Evolutionary conservation across 306 rosid genomes (phyloP).

Genomic region (Begonia loranthoides): DNA sequence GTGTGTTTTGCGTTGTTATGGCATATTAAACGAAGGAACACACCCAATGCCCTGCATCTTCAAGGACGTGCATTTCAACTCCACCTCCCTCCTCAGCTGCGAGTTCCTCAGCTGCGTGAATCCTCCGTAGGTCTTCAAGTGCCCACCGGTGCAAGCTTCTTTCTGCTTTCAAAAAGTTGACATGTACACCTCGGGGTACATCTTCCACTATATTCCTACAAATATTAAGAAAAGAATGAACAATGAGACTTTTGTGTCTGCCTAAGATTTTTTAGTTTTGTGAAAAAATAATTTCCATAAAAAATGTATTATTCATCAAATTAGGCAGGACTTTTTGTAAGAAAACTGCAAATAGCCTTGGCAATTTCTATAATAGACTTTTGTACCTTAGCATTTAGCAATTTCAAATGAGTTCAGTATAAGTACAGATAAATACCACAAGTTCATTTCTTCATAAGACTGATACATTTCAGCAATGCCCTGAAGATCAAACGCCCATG

Average conservation of each 20-base stretch:
- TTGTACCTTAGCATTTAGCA: too few species aligned
- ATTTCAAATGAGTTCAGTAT: neutral
- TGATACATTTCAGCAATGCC: slow-evolving; percentile 86
- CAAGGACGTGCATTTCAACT: slow-evolving; percentile 97
- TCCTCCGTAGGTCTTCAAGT: slow-evolving; percentile 82
- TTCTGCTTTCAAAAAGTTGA: slow-evolving; percentile 94
- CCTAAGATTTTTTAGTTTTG: too few species aligned
- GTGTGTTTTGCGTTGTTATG: neutral
- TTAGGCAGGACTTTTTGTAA: too few species aligned
- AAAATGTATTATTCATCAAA: too few species aligned
- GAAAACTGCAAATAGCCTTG: too few species aligned
- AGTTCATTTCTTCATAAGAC: slow-evolving; percentile 81
- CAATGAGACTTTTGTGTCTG: too few species aligned
- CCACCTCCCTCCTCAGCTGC: slow-evolving; percentile 94
- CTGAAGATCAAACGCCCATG: slow-evolving; percentile 75
- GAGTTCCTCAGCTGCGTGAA: slow-evolving; percentile 84
- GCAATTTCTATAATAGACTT: too few species aligned
- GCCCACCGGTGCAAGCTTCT: slow-evolving; percentile 98
- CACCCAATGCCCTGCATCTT: slow-evolving; percentile 99
- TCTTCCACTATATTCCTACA: slow-evolving; percentile 88
- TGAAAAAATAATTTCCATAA: too few species aligned
- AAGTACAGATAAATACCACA: slow-evolving; percentile 37
- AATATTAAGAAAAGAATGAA: neutral
- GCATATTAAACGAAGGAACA: slow-evolving; percentile 5
- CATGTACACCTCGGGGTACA: slow-evolving; percentile 86